Evolutionary conservation across 257 asterid species (phyloP), one percentile per base, ranked within the genome.

Genomic region (Asclepias syriaca): DNA sequence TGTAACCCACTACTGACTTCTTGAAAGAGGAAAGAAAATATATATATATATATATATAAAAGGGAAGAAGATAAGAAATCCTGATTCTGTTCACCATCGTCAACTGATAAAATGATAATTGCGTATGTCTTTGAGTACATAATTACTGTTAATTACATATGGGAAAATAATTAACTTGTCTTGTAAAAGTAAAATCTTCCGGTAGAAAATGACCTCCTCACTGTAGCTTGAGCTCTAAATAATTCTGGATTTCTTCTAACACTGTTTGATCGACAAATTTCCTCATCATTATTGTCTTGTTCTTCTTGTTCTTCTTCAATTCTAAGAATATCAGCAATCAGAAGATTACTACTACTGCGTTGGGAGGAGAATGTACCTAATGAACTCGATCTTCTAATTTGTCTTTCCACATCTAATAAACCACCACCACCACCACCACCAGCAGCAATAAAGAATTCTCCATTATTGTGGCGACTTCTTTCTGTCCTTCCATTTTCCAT

Each of bases 161-260:
- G 85, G 74, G 77, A 85, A 6, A 85, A 6, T 43, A 43, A 43
- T 43, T 81, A 24, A 85, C 89, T 51, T 79, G 76, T 19, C 72
- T 74, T 66, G 37, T 64, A 63, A 80, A 80, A 81, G 57, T 57
- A 50, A 50, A 68, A 48, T 84, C 90, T 78, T 27, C 84, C 86
- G 0, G 85, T 70, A 4, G 92, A 85, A 76, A 78, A 64, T 53
- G 85, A 87, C 77, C 91, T 85, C 79, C 79, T 83, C 75, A 83
- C 63, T 40, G 79, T 82, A 49, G 71, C 75, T 9, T 85, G 81
- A 37, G 77, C 80, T 58, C 77, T 74, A 0, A 70, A 65, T 8
- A 75, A 57, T n/a, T 77, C 82, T 50, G 68, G 74, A 11, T 68
- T 78, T 19, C 75, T 68, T 51, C 67, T 73, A 43, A 56, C 53